These are phyloP conservation scores for Flaveria floridana DNA, from an alignment of 140 eudicot species.

Conservation along the genomic window DNA sequence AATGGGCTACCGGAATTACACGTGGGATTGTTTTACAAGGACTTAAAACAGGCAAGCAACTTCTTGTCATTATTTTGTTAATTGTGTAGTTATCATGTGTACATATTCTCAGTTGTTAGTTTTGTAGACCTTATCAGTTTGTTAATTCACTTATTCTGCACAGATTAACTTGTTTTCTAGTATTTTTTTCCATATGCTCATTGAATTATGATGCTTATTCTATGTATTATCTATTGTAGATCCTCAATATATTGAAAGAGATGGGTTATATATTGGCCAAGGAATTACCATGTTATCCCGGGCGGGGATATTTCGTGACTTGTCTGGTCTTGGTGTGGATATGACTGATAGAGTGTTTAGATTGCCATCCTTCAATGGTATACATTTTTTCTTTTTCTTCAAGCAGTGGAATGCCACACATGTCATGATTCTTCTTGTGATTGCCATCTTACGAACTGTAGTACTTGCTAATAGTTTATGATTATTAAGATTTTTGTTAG, in stretches of 20 bases:
- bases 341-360: conserved; percentile 70
- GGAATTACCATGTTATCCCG: conserved; percentile 79
- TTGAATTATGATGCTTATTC: conserved; percentile 8
- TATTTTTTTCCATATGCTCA: neutral
- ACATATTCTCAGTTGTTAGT: neutral
- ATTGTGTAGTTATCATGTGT: conserved; percentile 2
- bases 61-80: conserved; percentile 1
- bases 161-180: neutral
- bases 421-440: neutral
- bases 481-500: neutral
- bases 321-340: conserved; percentile 77
- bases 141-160: neutral
- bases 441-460: neutral
- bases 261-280: conserved; percentile 87
- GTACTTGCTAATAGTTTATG: neutral
- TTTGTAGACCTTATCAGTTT: neutral
- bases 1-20: conserved; percentile 82
- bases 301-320: conserved; percentile 80
- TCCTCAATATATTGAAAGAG: conserved; percentile 71
- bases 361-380: conserved; percentile 74
- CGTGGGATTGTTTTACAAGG: conserved; percentile 94
- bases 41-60: conserved; percentile 54
- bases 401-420: neutral
- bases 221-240: conserved; percentile 44
- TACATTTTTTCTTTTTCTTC: neutral